Base-by-base conservation (phyloP, 2,329 filamentous ascomycete genomes). In the Fusarium burgessii region DNA sequence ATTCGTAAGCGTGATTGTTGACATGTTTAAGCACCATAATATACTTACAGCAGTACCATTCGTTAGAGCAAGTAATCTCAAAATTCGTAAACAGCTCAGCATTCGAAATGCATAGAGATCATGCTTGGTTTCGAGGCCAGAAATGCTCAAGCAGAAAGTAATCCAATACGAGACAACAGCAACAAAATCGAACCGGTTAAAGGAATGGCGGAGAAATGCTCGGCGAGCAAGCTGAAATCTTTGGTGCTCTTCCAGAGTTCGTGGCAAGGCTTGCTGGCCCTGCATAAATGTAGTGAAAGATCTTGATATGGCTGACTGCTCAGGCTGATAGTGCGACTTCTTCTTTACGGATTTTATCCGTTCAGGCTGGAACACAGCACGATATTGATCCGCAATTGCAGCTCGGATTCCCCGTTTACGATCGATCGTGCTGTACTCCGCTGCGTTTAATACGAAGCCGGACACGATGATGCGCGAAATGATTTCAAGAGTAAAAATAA, bases 111-210 rank as follows among this genome's bases (percentile, higher is more conserved):
- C 88, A 75, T 94, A 97, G 11, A 98, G 80, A 77, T 97, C 93
- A 56, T 90, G 86, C 5, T 80, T 77, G 66, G 87, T 86, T 77
- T 98, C 93, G 23, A 94, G 78, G 1, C 91, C 90, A 14, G 88
- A 87, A 20, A 95, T 81, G 35, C 90, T 89, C 54, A 99, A 85
- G 14, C 89, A 79, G 76, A 98, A 96, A 3, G 93, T 91, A 62
- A 97, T 91, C 96, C 96, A 99, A 81, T 94, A 99, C 1, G 95
- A 92, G n/a, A 96, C 86, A 11, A 99, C 92, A 3, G 96, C 97
- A 57, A 99, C 85, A 80, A 98, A 98, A 79, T 99, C 96, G 14
- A 98, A 87, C 56, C 96, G 90, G 78, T 98, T 98, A 83, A 99
- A 99, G 2, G 94, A 95, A 80, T 99, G 96, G 18, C 96, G 90